A percentile compares a stretch with the other conserved stretches of the same genome.
Conservation (phyloP, 306 rosid genomes). For the Malus domestica region DNA sequence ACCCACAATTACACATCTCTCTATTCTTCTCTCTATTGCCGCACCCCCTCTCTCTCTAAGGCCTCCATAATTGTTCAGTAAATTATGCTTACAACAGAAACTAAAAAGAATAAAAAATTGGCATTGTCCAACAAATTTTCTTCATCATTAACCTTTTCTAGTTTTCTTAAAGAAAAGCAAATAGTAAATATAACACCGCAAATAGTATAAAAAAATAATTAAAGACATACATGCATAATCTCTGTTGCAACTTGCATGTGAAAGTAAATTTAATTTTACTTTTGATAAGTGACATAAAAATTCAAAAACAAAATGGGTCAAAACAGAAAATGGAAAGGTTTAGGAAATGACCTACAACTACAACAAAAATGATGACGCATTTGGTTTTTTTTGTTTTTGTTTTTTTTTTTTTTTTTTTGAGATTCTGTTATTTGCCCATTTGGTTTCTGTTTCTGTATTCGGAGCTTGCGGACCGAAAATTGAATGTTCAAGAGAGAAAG, state of each 20-base stretch:
- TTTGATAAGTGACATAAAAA: neutral
- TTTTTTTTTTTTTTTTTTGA: too few species aligned
- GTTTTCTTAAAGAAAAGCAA: neutral
- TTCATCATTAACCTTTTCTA: neutral
- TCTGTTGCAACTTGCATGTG: neutral
- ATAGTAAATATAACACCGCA: neutral
- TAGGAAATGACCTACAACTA: neutral
- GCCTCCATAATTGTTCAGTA: too few species aligned
- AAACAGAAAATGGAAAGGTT: neutral
- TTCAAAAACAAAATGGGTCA: neutral
- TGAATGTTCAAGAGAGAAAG: too few species aligned
- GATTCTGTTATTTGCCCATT: too few species aligned
- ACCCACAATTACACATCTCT: too few species aligned
- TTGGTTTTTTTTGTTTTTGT: neutral
- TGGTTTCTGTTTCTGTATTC: too few species aligned
- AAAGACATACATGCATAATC: neutral
- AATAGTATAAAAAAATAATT: too few species aligned
- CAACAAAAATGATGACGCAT: neutral
- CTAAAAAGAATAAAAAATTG: neutral
- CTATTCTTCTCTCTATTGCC: too few species aligned
- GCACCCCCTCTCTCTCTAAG: too few species aligned
- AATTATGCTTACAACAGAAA: too few species aligned
- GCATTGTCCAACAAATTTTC: neutral
- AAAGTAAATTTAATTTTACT: neutral
- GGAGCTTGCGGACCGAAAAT: rapidly evolving